Base-by-base conservation (phyloP, 805 yeast species). In the Metschnikowia kofuensis region DNA sequence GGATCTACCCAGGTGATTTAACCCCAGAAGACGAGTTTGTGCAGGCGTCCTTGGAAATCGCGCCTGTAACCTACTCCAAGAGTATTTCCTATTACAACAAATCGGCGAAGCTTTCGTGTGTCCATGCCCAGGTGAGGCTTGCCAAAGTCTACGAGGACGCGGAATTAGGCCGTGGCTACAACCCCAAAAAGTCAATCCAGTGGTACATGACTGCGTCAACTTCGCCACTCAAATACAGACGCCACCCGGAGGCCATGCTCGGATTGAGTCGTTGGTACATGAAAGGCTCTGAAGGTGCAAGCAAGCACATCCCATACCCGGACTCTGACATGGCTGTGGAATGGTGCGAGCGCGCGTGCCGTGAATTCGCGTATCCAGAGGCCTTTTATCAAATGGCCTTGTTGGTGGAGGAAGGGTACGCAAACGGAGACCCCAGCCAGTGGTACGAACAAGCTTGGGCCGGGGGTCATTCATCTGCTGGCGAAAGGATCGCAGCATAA, bases 221-320 rank as follows among this genome's bases (percentile, higher is more conserved):
- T 13, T 69, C 74, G 13, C 74, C 76, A 16, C 56, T 73, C 27
- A 60, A 65, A 13, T 70, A 66, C 60, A 65, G 61, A 48, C 63
- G 76, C 47, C 75, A 70, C 50, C 75, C 76, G 0, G 77, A 73
- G 44, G 77, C 78, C 7, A 71, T 73, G 75, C 55, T 72, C 44
- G 78, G 78, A 0, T 64, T 74, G 51, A 60, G 69, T 35, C 61
- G 77, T 46, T 74, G 78, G 78, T 63, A 61, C 44, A 54, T 72
- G 49, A 54, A 51, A 38, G 77, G 76, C 14, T 58, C 67, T 11
- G 55, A 66, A 11, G 72, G 72, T 9, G 54, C 52, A 21, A 63
- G 67, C 45, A 70, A 66, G 48, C 67, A 69, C 43, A 65, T 73
- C 40, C 74, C 75, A 9, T 49, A 51, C 16, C 68, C 73, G 7